phyloP scores from a whole-genome alignment of 2,329 filamentous ascomycete species.

The Xylariaceae sp. region DNA sequence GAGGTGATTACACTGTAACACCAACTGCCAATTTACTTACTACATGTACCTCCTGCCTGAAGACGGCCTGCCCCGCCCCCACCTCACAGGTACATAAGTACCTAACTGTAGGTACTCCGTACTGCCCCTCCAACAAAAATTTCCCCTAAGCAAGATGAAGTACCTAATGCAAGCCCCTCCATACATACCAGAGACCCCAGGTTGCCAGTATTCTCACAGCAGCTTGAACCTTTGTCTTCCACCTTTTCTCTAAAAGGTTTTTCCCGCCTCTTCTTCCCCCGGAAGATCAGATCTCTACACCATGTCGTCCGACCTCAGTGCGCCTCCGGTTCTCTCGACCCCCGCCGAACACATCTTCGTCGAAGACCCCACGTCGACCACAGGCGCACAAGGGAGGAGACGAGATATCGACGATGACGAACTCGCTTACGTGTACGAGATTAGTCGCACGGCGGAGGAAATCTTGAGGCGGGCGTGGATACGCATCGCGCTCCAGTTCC shows the following conservation, averaged over 20 bases:
- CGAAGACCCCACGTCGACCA: slow-evolving; percentile 49
- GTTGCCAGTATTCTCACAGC: no score
- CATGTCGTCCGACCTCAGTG: slow-evolving; percentile 53
- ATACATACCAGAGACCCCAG: no score
- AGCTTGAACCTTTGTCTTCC: no score
- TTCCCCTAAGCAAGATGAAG: neutral
- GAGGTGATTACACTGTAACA: no score
- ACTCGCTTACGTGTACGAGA: slow-evolving; percentile 79
- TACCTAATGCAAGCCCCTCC: no score
- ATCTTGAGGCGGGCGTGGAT: slow-evolving; percentile 72
- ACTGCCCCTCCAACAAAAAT: neutral
- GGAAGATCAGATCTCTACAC: neutral
- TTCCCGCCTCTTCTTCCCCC: neutral
- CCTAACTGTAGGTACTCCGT: neutral
- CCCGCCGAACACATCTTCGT: slow-evolving; percentile 60
- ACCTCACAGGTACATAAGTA: neutral
- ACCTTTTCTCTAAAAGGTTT: neutral
- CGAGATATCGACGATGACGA: slow-evolving; percentile 62
- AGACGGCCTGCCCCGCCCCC: neutral
- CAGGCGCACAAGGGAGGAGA: slow-evolving; percentile 33
- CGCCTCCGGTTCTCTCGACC: slow-evolving; percentile 65
- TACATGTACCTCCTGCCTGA: no score
- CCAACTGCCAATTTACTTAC: no score
- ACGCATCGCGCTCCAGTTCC: slow-evolving; percentile 90
- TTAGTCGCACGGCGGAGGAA: slow-evolving; percentile 75